Evolutionary conservation across 805 yeast genomes (phyloP), one percentile per base, ranked within the genome.

Genomic region (Yamadazyma ubonensis): DNA sequence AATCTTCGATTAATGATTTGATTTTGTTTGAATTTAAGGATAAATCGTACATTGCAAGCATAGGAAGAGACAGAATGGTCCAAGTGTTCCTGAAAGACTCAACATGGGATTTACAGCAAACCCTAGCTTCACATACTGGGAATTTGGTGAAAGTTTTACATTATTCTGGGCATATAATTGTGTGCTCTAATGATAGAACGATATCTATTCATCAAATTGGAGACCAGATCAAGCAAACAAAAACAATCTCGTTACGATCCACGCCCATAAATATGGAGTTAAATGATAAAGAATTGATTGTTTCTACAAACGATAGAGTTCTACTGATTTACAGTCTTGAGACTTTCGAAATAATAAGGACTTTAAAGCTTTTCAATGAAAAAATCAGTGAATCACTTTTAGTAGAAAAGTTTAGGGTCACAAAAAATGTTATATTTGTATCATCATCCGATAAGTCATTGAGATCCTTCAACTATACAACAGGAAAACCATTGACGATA

Each of bases 51-150:
- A 50, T 73, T 4, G 67, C 70, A 14, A 70, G 78, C 28, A 72
- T 75, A 19, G 76, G 83, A 1, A 58, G 86, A 29, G 87, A 81
- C 52, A 53, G 87, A 37, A 81, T 80, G 67, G 71, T 81, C 21
- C 87, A 81, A 52, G 52, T 81, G 0, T 77, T 76, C 43, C 51
- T 53, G 10, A 60, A 57, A 33, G 33, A 47, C 0, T n/a, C n/a
- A n/a, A n/a, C n/a, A n/a, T 82, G 86, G 86, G 67, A 61, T 4
- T 57, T 83, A 3, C 54, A 70, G 32, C 84, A 81, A 50, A 83
- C 89, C 0, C 50, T 83, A n/a, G 73, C 76, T 1, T 61, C 71
- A 5, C 86, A 79, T 49, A 76, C 72, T 38, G 84, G 79, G 0
- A 79, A 75, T 50, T 54, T 80, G 9, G 38, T 70, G 7, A 66